phyloP scores from a whole-genome alignment of 768 basidiomycete genomes.

The Lepiota venenata region DNA sequence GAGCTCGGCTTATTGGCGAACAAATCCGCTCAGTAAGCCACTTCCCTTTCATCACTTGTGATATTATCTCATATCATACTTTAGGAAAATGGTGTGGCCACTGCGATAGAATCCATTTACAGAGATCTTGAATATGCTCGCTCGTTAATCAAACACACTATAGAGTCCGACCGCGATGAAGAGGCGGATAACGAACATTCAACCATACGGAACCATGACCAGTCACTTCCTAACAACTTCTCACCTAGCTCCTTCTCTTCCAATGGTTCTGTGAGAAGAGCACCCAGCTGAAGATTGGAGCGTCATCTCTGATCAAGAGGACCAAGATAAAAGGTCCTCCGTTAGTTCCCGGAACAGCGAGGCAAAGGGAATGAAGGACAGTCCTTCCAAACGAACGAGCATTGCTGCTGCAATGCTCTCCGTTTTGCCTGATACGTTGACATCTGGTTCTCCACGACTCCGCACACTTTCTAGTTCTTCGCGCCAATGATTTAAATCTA shows the following conservation, averaged over 20 bases:
- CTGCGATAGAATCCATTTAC: slow-evolving; percentile 93
- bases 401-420: slow-evolving; percentile 60
- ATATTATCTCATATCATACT: slow-evolving; percentile 1
- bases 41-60: not conserved
- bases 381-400: slow-evolving; percentile 56
- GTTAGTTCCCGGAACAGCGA: slow-evolving; percentile 48
- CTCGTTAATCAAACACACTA: slow-evolving; percentile 69
- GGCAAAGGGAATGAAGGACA: slow-evolving; percentile 29
- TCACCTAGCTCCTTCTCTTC: slow-evolving; percentile 45
- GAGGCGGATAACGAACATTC: slow-evolving; percentile 33
- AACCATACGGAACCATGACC: slow-evolving; percentile 30
- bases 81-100: slow-evolving; percentile 92
- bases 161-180: slow-evolving; percentile 28
- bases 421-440: slow-evolving; percentile 53
- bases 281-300: slow-evolving; percentile 85
- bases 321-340: slow-evolving; percentile 38
- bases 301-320: slow-evolving; percentile 74
- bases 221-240: slow-evolving; percentile 18
- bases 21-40: slow-evolving; percentile 72
- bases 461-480: slow-evolving; percentile 33
- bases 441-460: slow-evolving; percentile 37
- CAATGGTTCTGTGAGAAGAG: slow-evolving; percentile 46
- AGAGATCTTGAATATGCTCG: slow-evolving; percentile 94
- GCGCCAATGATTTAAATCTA: slow-evolving; percentile 1
- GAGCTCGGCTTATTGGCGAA: slow-evolving; percentile 83